Percentiles rank a stretch among this genome's conserved stretches.
Conservation (phyloP, 2,329 filamentous ascomycete species). For the Penicillium sp. region DNA sequence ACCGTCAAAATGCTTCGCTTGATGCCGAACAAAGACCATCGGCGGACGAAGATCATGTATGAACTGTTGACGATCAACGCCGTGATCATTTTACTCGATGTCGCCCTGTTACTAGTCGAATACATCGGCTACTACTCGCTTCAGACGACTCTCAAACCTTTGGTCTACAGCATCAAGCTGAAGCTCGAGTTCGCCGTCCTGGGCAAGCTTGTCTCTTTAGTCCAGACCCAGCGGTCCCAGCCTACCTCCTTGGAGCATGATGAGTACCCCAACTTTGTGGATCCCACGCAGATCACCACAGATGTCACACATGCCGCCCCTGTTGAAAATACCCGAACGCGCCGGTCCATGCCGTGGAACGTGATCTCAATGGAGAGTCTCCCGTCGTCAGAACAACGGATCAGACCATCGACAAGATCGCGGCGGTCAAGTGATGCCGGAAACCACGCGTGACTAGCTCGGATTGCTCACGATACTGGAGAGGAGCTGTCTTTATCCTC, state of each 20-base stretch:
- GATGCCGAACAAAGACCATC: constrained; percentile 29
- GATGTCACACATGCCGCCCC: constrained; percentile 36
- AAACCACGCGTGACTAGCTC: background rate
- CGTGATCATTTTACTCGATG: constrained; percentile 43
- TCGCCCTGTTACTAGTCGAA: constrained; percentile 40
- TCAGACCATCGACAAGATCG: constrained; percentile 15
- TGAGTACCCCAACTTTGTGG: constrained; percentile 38
- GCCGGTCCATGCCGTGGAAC: constrained; percentile 17
- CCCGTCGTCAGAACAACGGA: constrained; percentile 19
- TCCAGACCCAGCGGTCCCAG: constrained; percentile 26
- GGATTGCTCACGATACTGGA: no score
- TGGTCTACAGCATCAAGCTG: constrained; percentile 46
- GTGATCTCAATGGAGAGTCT: constrained; percentile 27
- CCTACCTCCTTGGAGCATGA: constrained; percentile 29
- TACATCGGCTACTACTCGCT: constrained; percentile 40
- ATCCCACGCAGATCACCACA: constrained; percentile 33
- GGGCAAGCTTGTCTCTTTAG: constrained; percentile 39
- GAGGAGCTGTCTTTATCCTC: no score
- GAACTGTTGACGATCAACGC: constrained; percentile 47
- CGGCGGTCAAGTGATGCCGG: constrained; percentile 9
- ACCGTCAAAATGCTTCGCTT: constrained; percentile 42
- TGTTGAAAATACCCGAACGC: constrained; percentile 5
- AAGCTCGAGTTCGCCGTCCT: constrained; percentile 47
- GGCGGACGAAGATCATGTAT: constrained; percentile 40
- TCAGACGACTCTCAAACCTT: constrained; percentile 42